Evolutionary conservation across 768 basidiomycete species (phyloP).

Genomic region (Plicaturopsis crispa): DNA sequence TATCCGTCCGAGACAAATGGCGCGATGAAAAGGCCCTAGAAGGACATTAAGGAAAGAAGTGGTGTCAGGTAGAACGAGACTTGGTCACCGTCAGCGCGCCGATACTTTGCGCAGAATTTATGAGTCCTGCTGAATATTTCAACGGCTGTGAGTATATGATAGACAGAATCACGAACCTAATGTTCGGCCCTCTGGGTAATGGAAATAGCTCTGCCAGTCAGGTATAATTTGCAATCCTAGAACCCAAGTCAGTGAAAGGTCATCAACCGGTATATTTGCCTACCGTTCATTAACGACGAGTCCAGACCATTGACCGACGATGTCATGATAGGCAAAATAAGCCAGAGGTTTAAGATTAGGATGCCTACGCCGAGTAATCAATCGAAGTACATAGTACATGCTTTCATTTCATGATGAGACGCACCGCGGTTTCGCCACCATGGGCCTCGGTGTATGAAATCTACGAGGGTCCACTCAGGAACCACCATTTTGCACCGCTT

Average conservation of each 20-base stretch:
- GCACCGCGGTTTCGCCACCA: constrained; percentile 60
- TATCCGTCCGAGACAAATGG: constrained; percentile 52
- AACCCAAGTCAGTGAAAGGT: constrained; percentile 12
- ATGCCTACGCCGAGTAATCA: constrained; percentile 33
- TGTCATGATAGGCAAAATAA: constrained; percentile 58
- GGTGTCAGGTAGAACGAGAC: background rate
- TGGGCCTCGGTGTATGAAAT: constrained; percentile 49
- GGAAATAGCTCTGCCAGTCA: constrained; percentile 52
- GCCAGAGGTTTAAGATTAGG: constrained; percentile 47
- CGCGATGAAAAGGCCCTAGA: constrained; percentile 52
- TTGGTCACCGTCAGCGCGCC: constrained; percentile 37
- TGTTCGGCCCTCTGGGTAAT: constrained; percentile 40
- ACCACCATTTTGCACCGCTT: background rate
- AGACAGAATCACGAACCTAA: constrained; percentile 29
- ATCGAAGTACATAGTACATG: background rate
- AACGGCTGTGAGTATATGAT: background rate
- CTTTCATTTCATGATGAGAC: constrained; percentile 6
- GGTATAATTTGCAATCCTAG: constrained; percentile 50
- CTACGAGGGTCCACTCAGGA: constrained; percentile 47
- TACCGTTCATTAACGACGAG: constrained; percentile 56
- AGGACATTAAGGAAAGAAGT: background rate
- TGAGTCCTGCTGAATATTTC: constrained; percentile 35
- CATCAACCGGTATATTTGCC: constrained; percentile 1
- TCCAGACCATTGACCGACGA: constrained; percentile 62
- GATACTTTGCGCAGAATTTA: constrained; percentile 59